These are phyloP conservation scores for Anacardium occidentale DNA, from an alignment of 345 rosid genomes.

Conservation along the genomic window DNA sequence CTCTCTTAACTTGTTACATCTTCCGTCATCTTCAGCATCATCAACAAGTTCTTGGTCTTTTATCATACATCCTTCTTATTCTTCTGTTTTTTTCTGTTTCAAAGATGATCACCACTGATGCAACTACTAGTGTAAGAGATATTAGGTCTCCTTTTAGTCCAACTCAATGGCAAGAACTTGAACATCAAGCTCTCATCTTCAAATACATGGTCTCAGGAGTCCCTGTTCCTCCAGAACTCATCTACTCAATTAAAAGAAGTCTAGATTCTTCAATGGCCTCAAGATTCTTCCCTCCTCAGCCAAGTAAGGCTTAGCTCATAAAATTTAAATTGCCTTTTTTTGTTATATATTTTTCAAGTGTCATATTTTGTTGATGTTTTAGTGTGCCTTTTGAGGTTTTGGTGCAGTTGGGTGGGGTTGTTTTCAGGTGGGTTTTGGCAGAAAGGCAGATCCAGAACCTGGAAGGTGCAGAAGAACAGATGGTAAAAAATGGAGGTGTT, in stretches of 20 bases:
- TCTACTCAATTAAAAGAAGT: slow-evolving; percentile 62
- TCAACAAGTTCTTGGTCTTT: background rate
- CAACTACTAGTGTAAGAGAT: slow-evolving; percentile 31
- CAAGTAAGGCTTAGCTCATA: slow-evolving; percentile 36
- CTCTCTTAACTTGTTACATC: background rate
- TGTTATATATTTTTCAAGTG: background rate
- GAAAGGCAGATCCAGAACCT: slow-evolving; percentile 88
- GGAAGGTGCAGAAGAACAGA: slow-evolving; percentile 98
- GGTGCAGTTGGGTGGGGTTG: slow-evolving; percentile 76
- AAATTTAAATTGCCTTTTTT: background rate
- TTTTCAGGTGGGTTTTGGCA: slow-evolving; percentile 78
- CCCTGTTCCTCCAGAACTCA: slow-evolving; percentile 78
- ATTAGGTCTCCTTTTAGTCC: slow-evolving; percentile 61
- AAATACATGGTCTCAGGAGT: slow-evolving; percentile 85
- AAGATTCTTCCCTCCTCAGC: slow-evolving; percentile 57
- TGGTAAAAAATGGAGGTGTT: slow-evolving; percentile 96
- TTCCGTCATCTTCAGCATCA: background rate
- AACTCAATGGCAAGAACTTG: slow-evolving; percentile 82
- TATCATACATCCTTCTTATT: background rate
- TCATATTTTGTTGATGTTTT: background rate
- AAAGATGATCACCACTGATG: slow-evolving; percentile 33
- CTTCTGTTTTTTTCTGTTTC: background rate
- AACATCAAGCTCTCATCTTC: slow-evolving; percentile 79
- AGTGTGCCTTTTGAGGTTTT: background rate
- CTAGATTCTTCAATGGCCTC: slow-evolving; percentile 55